Evolutionary conservation across 257 asterid genomes (phyloP), one percentile per base, ranked within the genome.

Genomic region (Penstemon eatonii): DNA sequence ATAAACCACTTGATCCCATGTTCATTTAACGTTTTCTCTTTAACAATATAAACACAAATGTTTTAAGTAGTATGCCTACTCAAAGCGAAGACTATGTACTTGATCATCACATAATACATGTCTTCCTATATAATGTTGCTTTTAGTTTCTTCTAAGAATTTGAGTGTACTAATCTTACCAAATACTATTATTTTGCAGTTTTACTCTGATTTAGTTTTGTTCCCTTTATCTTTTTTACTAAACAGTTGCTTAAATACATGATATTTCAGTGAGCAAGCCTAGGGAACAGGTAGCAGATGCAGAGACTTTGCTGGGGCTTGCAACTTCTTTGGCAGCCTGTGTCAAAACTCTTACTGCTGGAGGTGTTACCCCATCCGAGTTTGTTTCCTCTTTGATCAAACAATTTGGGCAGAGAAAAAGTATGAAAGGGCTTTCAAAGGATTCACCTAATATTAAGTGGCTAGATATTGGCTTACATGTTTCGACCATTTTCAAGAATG

Each of bases 201-300:
- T 50, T 43, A 58, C 8, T 18, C n/a, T 8, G 10, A 7, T 66
- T 12, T 18, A 13, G 6, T 9, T 19, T 49, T 15, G 8, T 45
- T 25, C 19, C 8, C 5, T 12, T 4, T 10, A 5, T 11, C 8
- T 6, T 50, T 7, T 25, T 55, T 2, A 49, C 36, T 25, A 25
- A 0, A 41, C 39, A 50, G 33, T 41, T 36, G 10, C 7, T 5
- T 8, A 56, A 0, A 9, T 56, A 15, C 6, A 5, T 43, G 55
- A 53, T 10, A 62, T 42, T 79, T 13, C 79, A 87, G 95, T 85
- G 3, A 65, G 51, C 13, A 81, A 67, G 76, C 91, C 89, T 2
- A 76, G 91, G 39, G 91, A 87, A 69, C 95, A 87, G 54, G 86
- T 84, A 8, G 85, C 83, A 2, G 95, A 87, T 72, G 95, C 91